Percentiles rank a stretch among this genome's conserved stretches.
phyloP scores from a whole-genome alignment of 108 stramenopile species.

The Nitzschia palea region DNA sequence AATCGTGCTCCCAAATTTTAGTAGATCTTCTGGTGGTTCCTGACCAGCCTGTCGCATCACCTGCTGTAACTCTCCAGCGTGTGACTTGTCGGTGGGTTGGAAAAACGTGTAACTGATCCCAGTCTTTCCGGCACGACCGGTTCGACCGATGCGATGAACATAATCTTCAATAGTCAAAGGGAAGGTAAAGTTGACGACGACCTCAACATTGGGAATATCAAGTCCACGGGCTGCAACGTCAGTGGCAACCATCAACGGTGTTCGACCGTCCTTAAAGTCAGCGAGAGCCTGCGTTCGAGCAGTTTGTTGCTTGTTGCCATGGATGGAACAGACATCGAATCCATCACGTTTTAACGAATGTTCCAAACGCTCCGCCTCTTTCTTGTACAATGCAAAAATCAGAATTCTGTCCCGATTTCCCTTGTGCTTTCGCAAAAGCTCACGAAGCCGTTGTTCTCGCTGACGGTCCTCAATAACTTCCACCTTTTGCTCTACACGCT shows the following conservation, averaged over 20 bases:
- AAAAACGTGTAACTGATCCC: constrained; percentile 97
- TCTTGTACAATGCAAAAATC: constrained; percentile 97
- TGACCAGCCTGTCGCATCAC: constrained; percentile 97
- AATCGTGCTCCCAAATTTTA: constrained; percentile 97
- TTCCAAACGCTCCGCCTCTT: constrained; percentile 94
- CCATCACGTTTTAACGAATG: constrained; percentile 68
- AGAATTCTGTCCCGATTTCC: constrained; percentile 77
- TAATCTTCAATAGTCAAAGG: constrained; percentile 97
- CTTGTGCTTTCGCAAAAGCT: constrained; percentile 78
- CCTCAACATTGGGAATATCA: constrained; percentile 97
- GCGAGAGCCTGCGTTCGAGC: constrained; percentile 86
- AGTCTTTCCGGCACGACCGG: constrained; percentile 96
- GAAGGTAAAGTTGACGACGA: constrained; percentile 96
- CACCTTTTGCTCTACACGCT: constrained; percentile 90
- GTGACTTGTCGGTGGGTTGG: constrained; percentile 92
- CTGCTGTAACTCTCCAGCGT: constrained; percentile 95
- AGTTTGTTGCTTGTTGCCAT: constrained; percentile 96
- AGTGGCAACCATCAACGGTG: constrained; percentile 94
- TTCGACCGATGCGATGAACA: constrained; percentile 96
- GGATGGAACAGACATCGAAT: constrained; percentile 87
- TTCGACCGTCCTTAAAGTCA: constrained; percentile 88
- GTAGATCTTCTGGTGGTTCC: constrained; percentile 84
- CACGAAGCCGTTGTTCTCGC: constrained; percentile 77
- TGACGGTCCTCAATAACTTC: constrained; percentile 93
- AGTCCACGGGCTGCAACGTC: constrained; percentile 96